Conservation (phyloP, 2,329 filamentous ascomycete genomes). For the Periconia macrospinosa region DNA sequence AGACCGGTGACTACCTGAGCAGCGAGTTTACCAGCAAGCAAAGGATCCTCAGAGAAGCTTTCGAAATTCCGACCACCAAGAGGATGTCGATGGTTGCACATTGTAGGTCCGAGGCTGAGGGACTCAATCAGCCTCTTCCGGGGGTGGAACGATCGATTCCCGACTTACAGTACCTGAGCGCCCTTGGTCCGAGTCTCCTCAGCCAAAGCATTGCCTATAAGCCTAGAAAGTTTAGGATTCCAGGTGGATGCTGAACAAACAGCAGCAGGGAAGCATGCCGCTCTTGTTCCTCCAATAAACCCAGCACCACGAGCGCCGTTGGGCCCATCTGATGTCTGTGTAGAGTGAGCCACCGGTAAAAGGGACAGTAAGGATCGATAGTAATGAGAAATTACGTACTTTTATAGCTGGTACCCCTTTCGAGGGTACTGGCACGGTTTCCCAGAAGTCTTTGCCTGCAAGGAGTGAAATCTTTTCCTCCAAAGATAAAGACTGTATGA, state of each 20-base stretch:
- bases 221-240: slow-evolving; percentile 62
- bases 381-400: slow-evolving; percentile 14
- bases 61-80: slow-evolving; percentile 81
- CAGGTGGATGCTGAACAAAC: slow-evolving; percentile 71
- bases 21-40: slow-evolving; percentile 67
- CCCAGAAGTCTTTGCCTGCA: slow-evolving; percentile 64
- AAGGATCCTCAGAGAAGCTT: slow-evolving; percentile 70
- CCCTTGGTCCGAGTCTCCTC: slow-evolving; percentile 72
- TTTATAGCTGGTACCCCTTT: slow-evolving; percentile 63
- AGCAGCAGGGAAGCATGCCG: slow-evolving; percentile 76
- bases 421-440: slow-evolving; percentile 62
- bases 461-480: slow-evolving; percentile 41
- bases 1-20: slow-evolving; percentile 63
- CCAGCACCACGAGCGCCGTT: slow-evolving; percentile 66
- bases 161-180: slow-evolving; percentile 62
- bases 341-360: neutral
- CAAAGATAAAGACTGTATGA: slow-evolving; percentile 34
- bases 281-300: slow-evolving; percentile 65
- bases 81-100: slow-evolving; percentile 79
- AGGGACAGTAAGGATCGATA: neutral
- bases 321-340: slow-evolving; percentile 66
- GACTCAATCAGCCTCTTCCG: neutral
- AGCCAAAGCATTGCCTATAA: slow-evolving; percentile 67
- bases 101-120: slow-evolving; percentile 66
- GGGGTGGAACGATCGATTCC: neutral